These are phyloP conservation scores for Sphaerulina vaccinii DNA, from an alignment of 2,329 filamentous ascomycete genomes.

Conservation along the genomic window DNA sequence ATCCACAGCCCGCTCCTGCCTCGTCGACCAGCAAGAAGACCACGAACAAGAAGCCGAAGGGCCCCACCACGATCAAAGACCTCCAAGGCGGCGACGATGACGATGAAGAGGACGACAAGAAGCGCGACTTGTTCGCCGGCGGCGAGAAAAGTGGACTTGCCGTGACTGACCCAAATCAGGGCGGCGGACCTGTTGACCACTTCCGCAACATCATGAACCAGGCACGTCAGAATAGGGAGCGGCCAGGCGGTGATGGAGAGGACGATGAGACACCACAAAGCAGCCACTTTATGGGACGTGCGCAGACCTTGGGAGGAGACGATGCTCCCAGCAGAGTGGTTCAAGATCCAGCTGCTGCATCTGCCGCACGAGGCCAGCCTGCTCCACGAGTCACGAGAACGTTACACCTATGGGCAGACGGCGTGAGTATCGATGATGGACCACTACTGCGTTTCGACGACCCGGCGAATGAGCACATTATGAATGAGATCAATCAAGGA, in stretches of 20 bases:
- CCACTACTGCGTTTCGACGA: conserved; percentile 76
- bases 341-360: conserved; percentile 55
- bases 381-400: conserved; percentile 60
- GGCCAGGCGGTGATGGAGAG: conserved; percentile 51
- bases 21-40: conserved; percentile 27
- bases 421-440: conserved; percentile 82
- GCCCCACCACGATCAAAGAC: conserved; percentile 48
- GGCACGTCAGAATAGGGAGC: conserved; percentile 57
- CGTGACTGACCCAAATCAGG: conserved; percentile 62
- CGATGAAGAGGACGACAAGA: conserved; percentile 60
- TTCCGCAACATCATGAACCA: conserved; percentile 52
- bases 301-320: conserved; percentile 76
- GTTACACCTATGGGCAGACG: conserved; percentile 78
- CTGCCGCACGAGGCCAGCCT: conserved; percentile 41
- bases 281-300: conserved; percentile 63
- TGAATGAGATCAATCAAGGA: conserved; percentile 74
- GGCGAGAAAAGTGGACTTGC: conserved; percentile 80
- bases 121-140: conserved; percentile 73
- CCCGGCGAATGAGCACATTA: conserved; percentile 67
- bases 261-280: conserved; percentile 40
- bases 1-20: conserved; percentile 17
- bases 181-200: conserved; percentile 40
- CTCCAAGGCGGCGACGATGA: conserved; percentile 56
- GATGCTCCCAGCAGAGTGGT: conserved; percentile 68
- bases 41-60: conserved; percentile 27